A percentile compares a stretch with the other conserved stretches of the same genome.
phyloP scores from a whole-genome alignment of 1,139 yeast genomes.

The Wickerhamomyces sp. region DNA sequence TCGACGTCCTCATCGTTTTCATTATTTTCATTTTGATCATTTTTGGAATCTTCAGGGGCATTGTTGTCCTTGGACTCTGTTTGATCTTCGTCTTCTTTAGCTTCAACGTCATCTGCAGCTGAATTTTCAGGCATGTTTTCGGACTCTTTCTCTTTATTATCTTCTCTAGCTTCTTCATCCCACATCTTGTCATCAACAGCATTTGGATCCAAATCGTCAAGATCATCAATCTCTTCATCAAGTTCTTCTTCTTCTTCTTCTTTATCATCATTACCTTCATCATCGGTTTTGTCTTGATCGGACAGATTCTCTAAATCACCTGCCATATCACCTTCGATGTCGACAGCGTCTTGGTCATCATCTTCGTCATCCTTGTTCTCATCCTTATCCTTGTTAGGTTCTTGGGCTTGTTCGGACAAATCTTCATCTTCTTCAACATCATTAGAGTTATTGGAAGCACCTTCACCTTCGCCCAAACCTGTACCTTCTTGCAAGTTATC shows the following conservation, averaged over 20 bases:
- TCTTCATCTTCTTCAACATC: conserved; percentile 94
- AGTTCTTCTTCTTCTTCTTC: conserved; percentile 54
- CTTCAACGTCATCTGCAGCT: conserved; percentile 58
- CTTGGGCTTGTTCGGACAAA: conserved; percentile 81
- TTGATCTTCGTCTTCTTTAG: conserved; percentile 42
- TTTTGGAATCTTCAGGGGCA: conserved; percentile 29
- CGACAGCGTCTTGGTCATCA: conserved; percentile 76
- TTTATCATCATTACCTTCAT: conserved; percentile 47
- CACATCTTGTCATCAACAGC: conserved; percentile 98
- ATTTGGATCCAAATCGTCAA: conserved; percentile 89
- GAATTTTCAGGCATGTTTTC: conserved; percentile 60
- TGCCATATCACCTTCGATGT: conserved; percentile 95
- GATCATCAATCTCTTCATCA: conserved; percentile 87
- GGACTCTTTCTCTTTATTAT: conserved; percentile 66
- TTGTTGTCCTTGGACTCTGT: conserved; percentile 38
- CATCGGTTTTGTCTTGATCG: conserved; percentile 59
- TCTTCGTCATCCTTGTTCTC: conserved; percentile 49
- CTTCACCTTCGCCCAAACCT: conserved; percentile 97
- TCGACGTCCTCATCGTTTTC: conserved; percentile 47
- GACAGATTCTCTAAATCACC: conserved; percentile 82
- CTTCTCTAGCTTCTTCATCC: conserved; percentile 87
- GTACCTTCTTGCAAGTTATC: conserved; percentile 76
- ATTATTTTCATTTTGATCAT: conserved; percentile 37
- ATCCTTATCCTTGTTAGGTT: conserved; percentile 70
- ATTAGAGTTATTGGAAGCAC: conserved; percentile 73